Evolutionary conservation across 192 early-diverging fungal species (phyloP), one percentile per base, ranked within the genome.

Genomic region (Podila epicladia): DNA sequence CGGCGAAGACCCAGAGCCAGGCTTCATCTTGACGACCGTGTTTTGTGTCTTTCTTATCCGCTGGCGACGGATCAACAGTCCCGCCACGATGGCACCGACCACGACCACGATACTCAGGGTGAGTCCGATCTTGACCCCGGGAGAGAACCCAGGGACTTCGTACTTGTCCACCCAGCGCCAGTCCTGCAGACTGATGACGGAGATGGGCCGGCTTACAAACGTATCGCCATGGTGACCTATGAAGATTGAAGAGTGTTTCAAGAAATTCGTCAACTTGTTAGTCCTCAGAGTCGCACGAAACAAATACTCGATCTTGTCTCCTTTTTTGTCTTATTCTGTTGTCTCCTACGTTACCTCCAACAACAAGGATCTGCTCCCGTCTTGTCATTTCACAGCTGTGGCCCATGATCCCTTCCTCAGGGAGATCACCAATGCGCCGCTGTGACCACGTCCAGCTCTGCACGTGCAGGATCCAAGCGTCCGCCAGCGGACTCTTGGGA

Each of bases 391-490:
- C 58, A 17, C 76, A 79, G 45, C 62, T 64, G 24, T 79, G 76
- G 15, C 76, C 76, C 69, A 68, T 79, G 41, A 79, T 68, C 0
- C 76, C 76, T 17, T 67, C 50, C 11, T 15, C 35, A n/a, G 76
- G 76, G 17, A 72, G 49, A 48, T 22, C 60, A 3, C 20, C 17
- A 38, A 79, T 72, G 37, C 22, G 8, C 61, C 61, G 61, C 31
- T 32, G 50, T 6, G n/a, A 26, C 76, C 76, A 79, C 2, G 65
- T 68, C 76, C 76, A 79, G 26, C n/a, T 72, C 45, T 64, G 65
- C 1, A 64, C 65, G 29, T 72, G 37, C 65, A 79, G 41, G 28
- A 79, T 69, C 76, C 76, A 79, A 0, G 70, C 66, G 26, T 79
- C 76, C 20, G 58, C 22, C 26, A 78, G 20, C 11, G 75, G 29